phyloP scores from a whole-genome alignment of 306 rosid species.

The Dryas octopetala region DNA sequence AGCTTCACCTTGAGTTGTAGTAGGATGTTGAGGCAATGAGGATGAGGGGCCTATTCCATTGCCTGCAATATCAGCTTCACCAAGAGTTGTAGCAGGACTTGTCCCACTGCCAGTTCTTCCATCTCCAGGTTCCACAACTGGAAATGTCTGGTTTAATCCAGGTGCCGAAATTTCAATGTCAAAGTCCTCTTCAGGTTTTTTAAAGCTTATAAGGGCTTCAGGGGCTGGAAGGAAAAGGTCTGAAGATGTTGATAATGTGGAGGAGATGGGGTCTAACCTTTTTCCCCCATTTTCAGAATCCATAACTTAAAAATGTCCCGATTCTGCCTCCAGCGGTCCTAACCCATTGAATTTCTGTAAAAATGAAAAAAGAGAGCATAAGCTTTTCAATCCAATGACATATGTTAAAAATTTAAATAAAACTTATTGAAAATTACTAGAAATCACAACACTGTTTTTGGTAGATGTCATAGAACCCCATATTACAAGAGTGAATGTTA shows the following conservation, averaged over 20 bases:
- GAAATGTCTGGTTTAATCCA: neutral
- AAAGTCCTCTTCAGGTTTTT: neutral
- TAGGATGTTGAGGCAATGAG: conserved; percentile 19
- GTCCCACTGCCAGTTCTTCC: conserved; percentile 7
- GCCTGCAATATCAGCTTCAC: conserved; percentile 5
- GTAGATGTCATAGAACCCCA: neutral
- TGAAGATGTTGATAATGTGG: conserved; percentile 17
- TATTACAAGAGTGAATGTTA: neutral
- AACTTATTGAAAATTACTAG: neutral
- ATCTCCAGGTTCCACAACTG: conserved; percentile 20
- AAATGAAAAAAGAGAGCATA: neutral
- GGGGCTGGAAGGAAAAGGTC: conserved; percentile 16
- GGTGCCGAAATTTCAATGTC: too few species aligned
- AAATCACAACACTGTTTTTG: too few species aligned
- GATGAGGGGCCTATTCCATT: conserved; percentile 13
- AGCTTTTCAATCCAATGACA: neutral
- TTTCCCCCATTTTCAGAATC: conserved; percentile 24
- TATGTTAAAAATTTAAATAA: neutral
- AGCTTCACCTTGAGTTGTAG: neutral
- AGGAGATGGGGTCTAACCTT: conserved; percentile 8
- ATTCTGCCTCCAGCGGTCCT: conserved; percentile 26
- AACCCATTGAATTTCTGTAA: conserved; percentile 14
- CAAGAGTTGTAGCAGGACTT: conserved; percentile 2
- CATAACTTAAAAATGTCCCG: conserved; percentile 26
- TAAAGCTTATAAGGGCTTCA: too few species aligned